These are phyloP conservation scores for Pythium sp. DNA, from an alignment of 352 stramenopile genomes.

Conservation along the genomic window DNA sequence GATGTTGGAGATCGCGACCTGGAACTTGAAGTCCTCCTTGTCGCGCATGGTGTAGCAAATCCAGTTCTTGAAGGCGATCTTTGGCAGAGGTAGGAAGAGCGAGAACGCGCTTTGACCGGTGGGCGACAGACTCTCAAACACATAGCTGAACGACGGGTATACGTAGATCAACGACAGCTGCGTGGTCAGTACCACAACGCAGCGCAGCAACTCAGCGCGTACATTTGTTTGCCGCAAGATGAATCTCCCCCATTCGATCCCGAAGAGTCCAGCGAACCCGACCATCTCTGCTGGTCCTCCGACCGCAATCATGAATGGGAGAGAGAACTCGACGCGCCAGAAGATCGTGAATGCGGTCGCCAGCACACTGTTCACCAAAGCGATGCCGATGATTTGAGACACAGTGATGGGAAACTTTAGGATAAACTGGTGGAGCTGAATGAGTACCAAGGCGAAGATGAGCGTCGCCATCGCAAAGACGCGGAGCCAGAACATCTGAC, in stretches of 20 bases:
- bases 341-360: not conserved
- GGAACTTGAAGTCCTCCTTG: conserved; percentile 28
- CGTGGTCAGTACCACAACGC: conserved; percentile 8
- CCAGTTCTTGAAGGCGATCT: conserved; percentile 20
- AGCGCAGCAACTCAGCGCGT: conserved; percentile 6
- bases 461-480: not conserved
- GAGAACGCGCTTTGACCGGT: conserved; percentile 20
- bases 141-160: conserved; percentile 30
- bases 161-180: conserved; percentile 21
- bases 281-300: not conserved
- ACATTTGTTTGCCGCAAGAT: not conserved
- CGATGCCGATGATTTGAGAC: not conserved
- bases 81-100: conserved; percentile 26
- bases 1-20: conserved; percentile 49
- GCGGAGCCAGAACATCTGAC: conserved; percentile 1
- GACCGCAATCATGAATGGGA: not conserved
- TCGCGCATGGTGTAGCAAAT: conserved; percentile 2
- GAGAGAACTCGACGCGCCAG: not conserved
- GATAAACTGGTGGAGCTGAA: not conserved
- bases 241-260: not conserved
- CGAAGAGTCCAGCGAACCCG: not conserved
- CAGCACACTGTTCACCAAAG: not conserved
- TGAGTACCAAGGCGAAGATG: not conserved
- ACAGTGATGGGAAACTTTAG: not conserved
- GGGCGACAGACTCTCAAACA: conserved; percentile 19